A percentile compares a stretch with the other conserved stretches of the same genome.
phyloP scores from a whole-genome alignment of 345 rosid species.

The Noccaea caerulescens region DNA sequence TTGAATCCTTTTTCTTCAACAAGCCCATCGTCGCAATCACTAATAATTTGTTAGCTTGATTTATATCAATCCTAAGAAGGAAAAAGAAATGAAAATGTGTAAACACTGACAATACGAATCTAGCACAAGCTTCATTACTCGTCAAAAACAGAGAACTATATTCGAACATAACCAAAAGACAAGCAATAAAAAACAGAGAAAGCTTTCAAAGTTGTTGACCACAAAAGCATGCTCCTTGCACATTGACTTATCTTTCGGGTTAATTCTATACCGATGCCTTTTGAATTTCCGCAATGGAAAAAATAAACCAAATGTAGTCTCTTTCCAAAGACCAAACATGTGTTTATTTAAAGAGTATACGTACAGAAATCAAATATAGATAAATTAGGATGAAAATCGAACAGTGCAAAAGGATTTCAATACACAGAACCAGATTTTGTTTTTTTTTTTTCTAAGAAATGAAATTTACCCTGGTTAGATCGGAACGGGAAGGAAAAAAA shows the following conservation, averaged over 20 bases:
- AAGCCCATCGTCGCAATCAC: conserved; percentile 47
- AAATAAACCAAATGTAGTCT: conserved; percentile 3
- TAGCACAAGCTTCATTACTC: conserved; percentile 5
- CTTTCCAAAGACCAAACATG: conserved; percentile 19
- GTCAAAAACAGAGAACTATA: not conserved
- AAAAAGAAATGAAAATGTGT: not conserved
- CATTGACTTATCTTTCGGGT: too few species aligned
- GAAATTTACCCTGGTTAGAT: conserved; percentile 17
- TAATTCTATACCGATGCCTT: too few species aligned
- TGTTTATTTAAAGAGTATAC: not conserved
- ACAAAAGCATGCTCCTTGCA: not conserved
- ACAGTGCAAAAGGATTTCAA: not conserved
- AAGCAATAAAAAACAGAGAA: not conserved
- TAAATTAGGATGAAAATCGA: not conserved
- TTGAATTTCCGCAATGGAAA: not conserved
- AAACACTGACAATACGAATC: not conserved
- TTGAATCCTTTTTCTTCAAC: conserved; percentile 42
- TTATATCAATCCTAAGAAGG: not conserved
- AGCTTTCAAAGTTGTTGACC: conserved; percentile 1
- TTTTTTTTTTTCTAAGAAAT: too few species aligned
- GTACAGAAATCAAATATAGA: conserved; percentile 11
- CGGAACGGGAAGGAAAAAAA: not conserved
- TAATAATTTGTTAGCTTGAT: conserved; percentile 1
- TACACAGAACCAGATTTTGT: not conserved
- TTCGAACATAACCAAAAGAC: not conserved